Evolutionary conservation across 2,329 filamentous ascomycete species (phyloP), one percentile per base, ranked within the genome.

Genomic region (Pseudocercospora vitis): DNA sequence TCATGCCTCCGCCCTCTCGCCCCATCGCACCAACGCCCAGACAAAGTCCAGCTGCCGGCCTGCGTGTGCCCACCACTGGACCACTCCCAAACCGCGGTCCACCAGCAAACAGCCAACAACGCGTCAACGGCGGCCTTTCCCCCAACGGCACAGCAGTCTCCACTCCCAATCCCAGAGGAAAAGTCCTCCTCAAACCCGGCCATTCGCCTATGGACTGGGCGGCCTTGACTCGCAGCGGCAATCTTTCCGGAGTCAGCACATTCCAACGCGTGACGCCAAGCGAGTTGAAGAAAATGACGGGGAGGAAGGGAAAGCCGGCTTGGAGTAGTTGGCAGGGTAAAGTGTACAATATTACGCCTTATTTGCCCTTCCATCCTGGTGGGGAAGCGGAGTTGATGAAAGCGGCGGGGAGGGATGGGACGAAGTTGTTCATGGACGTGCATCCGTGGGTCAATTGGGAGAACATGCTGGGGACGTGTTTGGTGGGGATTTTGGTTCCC

Each of bases 191-290:
- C 3, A 81, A 85, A n/a, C 94, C 94, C 0, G 92, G 94, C 26
- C 91, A 92, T 76, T 96, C 90, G 2, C 92, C 94, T 0, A 84
- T 99, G 9, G 94, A 99, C 80, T 99, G 94, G 94, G 94, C 94
- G 9, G 84, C 87, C 4, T 81, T 96, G 1, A 86, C 90, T 58
- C 64, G 65, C 47, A 86, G 90, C 58, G 62, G 57, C 28, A 77
- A 77, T 50, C 63, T 78, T 1, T 70, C 74, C 7, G 76, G 75
- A 14, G 76, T 84, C 0, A 66, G 73, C 60, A 87, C 56, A 63
- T 81, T 60, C 60, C 74, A 89, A 35, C 84, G 88, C 40, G 90
- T 99, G 29, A 89, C 91, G 4, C 91, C 92, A 1, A 85, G 85
- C 4, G 83, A 89, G 79, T 79, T 99, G 9, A 87, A 86, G 68